These are phyloP conservation scores for Cladosporium austrohemisphaericum DNA, from an alignment of 2,329 filamentous ascomycete species.

Conservation along the genomic window DNA sequence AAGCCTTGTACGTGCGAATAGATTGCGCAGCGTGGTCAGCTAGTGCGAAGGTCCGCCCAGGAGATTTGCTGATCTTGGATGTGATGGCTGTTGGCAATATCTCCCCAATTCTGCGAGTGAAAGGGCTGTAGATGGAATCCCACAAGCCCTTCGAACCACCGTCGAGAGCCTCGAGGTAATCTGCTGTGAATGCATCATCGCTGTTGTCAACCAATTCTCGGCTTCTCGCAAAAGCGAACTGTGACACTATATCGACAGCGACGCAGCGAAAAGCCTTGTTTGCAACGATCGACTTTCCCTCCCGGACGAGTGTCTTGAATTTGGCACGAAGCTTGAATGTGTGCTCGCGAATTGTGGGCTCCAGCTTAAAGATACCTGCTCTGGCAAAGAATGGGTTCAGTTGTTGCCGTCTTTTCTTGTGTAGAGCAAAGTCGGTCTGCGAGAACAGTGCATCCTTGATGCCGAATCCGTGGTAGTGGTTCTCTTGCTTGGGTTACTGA, in stretches of 20 bases:
- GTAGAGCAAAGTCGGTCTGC: neutral
- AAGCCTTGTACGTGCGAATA: neutral
- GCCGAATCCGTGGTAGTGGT: neutral
- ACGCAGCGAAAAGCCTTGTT: slow-evolving; percentile 12
- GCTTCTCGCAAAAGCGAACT: slow-evolving; percentile 3
- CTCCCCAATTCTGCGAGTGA: neutral
- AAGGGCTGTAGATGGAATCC: neutral
- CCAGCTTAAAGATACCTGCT: slow-evolving; percentile 4
- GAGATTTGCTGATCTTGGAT: neutral
- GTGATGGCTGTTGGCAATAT: neutral
- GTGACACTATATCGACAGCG: slow-evolving; percentile 5
- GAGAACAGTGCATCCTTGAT: neutral
- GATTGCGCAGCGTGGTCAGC: neutral
- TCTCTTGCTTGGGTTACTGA: neutral
- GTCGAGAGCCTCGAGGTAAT: neutral
- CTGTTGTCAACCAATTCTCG: neutral
- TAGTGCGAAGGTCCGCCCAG: neutral
- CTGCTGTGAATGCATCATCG: neutral
- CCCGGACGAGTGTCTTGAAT: neutral
- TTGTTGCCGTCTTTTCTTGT: slow-evolving; percentile 6
- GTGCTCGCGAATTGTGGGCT: neutral
- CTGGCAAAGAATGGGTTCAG: slow-evolving; percentile 11
- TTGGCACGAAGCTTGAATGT: neutral
- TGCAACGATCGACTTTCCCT: slow-evolving; percentile 1
- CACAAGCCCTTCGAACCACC: neutral